These are phyloP conservation scores for Podospora anserina DNA, from an alignment of 495 filamentous ascomycete genomes.

Conservation along the genomic window DNA sequence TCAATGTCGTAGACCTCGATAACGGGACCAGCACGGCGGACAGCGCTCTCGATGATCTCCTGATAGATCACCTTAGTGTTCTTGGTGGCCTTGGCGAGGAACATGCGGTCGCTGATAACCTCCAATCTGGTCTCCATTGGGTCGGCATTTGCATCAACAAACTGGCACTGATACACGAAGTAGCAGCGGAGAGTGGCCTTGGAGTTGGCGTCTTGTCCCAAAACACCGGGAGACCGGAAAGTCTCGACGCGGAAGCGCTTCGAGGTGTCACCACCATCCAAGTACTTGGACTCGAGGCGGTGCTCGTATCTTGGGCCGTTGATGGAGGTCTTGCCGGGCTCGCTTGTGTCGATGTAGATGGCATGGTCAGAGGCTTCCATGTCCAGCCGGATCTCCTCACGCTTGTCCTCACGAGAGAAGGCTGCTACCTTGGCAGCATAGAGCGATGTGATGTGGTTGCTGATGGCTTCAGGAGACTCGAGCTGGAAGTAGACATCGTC, in stretches of 20 bases:
- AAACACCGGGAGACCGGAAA: conserved; percentile 82
- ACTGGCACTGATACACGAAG: conserved; percentile 95
- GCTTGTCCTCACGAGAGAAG: conserved; percentile 88
- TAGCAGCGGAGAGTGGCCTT: conserved; percentile 91
- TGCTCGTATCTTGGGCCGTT: conserved; percentile 87
- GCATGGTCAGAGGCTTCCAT: conserved; percentile 94
- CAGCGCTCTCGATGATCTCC: conserved; percentile 81
- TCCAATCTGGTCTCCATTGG: conserved; percentile 84
- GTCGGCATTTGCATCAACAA: conserved; percentile 67
- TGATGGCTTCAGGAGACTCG: conserved; percentile 80
- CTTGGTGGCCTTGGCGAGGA: conserved; percentile 89
- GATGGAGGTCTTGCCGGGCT: conserved; percentile 71
- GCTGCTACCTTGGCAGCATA: conserved; percentile 98
- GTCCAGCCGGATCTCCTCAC: conserved; percentile 87
- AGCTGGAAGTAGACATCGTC: conserved; percentile 99
- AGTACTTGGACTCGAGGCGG: conserved; percentile 90
- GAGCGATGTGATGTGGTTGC: conserved; percentile 89
- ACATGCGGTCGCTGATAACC: conserved; percentile 87
- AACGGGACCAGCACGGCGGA: conserved; percentile 80
- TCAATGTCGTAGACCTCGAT: conserved; percentile 98
- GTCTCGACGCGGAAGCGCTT: conserved; percentile 86
- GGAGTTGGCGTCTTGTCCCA: conserved; percentile 47
- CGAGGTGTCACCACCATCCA: conserved; percentile 65
- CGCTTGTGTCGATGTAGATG: conserved; percentile 97
- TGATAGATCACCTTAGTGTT: conserved; percentile 96